Base-by-base conservation (phyloP, 805 yeast species). In the Kluyveromyces wickerhamii region DNA sequence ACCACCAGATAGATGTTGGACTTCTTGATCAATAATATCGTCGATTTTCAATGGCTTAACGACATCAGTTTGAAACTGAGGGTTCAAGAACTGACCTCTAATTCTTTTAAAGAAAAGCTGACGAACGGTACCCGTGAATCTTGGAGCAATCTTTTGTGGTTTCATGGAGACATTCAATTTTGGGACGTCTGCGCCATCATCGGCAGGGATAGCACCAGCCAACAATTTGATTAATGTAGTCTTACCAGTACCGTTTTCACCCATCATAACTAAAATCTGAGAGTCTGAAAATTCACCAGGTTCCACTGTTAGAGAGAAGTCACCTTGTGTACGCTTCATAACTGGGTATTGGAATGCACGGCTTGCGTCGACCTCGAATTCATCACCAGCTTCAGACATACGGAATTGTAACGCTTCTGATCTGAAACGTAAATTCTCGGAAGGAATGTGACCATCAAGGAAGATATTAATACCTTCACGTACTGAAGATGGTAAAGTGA, bases 241-340 rank as follows among this genome's bases (percentile, higher is more conserved):
- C 69, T 92, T 92, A 70, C 99, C 99, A 13, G 98, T 92, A 69
- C 99, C 99, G 63, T 92, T 92, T 67, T 92, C 98, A 60, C 99
- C 99, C 95, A 92, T 89, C 96, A 92, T 85, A 38, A 92, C 98
- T 53, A 92, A 72, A 51, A 92, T 92, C 69, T 92, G 98, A 27
- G 96, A 84, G 62, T 92, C 94, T 37, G 94, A 79, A 66, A 89
- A 92, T 39, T 81, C 88, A 66, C 99, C 99, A 29, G 74, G 55
- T 54, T 84, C 81, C 41, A 92, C 80, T 39, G 64, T 68, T 59
- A 92, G 71, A 56, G 75, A 77, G 82, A 92, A 92, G 63, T 88
- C 96, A 57, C 98, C 98, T 69, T 88, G 89, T 28, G 96, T 87
- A 72, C 86, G 88, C 37, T 61, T 55, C 94, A 92, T 80, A 20